Conservation (phyloP, 2,329 filamentous ascomycete genomes). For the Pseudocercospora macadamiae region DNA sequence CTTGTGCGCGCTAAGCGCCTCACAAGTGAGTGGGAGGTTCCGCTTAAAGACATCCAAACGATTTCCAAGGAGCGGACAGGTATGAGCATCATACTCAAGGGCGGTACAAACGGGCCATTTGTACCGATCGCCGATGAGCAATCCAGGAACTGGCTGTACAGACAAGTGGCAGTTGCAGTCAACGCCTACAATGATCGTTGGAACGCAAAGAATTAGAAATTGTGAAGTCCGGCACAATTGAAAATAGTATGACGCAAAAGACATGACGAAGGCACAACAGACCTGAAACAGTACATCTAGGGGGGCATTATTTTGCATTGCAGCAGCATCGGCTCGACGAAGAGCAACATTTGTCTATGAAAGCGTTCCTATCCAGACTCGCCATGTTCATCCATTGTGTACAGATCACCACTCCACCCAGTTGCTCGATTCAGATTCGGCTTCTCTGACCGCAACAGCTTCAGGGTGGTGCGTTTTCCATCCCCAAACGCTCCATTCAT, state of each 20-base stretch:
- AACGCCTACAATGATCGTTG: conserved; percentile 70
- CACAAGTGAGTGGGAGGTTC: conserved; percentile 92
- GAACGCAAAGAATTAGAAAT: conserved; percentile 58
- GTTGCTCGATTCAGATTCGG: not conserved
- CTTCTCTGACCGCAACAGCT: conserved; percentile 7
- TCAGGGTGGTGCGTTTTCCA: conserved; percentile 36
- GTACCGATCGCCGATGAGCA: conserved; percentile 91
- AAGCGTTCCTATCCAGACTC: no score
- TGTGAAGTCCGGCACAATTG: not conserved
- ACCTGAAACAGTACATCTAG: not conserved
- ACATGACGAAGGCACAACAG: not conserved
- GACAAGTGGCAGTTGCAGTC: conserved; percentile 67
- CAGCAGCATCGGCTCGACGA: not conserved
- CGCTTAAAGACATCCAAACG: conserved; percentile 92
- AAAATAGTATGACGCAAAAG: not conserved
- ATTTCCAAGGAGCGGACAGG: conserved; percentile 97
- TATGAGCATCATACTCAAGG: conserved; percentile 83
- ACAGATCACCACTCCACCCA: conserved; percentile 3
- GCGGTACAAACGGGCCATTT: conserved; percentile 91
- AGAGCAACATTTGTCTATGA: no score
- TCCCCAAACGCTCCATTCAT: conserved; percentile 44
- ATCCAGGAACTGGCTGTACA: conserved; percentile 67
- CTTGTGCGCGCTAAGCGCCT: conserved; percentile 85
- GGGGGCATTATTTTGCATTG: not conserved
- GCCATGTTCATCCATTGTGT: no score